Percentiles rank a stretch among this genome's conserved stretches.
Conservation (phyloP, 2,329 filamentous ascomycete species). For the Cladosporium sp. region DNA sequence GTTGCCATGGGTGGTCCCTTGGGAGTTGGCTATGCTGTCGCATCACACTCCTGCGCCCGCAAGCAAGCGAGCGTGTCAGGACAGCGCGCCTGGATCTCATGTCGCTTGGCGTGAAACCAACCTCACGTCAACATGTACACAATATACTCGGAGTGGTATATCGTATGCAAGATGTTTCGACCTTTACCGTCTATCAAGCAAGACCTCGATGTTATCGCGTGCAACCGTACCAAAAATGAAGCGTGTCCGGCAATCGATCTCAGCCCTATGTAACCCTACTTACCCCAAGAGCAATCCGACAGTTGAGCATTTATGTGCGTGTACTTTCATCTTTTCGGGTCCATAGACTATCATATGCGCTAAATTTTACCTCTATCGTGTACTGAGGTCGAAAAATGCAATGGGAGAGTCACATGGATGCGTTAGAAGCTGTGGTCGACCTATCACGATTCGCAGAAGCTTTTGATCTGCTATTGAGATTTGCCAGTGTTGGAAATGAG, state of each 20-base stretch:
- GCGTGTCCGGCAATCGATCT: no score
- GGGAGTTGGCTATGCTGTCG: slow-evolving; percentile 3
- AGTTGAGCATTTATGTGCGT: neutral
- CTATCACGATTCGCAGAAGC: no score
- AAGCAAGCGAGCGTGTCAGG: neutral
- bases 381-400: neutral
- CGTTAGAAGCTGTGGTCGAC: neutral
- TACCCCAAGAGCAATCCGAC: neutral
- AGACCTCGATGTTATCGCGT: neutral
- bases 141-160: neutral
- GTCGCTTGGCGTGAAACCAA: neutral
- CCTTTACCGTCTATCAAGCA: neutral
- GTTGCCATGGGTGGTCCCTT: neutral
- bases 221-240: neutral
- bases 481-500: no score
- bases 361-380: neutral
- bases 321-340: neutral
- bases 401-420: neutral
- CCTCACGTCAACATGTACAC: neutral
- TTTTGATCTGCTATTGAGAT: no score
- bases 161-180: neutral
- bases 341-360: neutral
- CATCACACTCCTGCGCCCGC: neutral
- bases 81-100: neutral
- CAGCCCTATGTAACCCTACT: neutral